These are phyloP conservation scores for Chamaenerion angustifolium DNA, from an alignment of 345 rosid species.

Conservation along the genomic window DNA sequence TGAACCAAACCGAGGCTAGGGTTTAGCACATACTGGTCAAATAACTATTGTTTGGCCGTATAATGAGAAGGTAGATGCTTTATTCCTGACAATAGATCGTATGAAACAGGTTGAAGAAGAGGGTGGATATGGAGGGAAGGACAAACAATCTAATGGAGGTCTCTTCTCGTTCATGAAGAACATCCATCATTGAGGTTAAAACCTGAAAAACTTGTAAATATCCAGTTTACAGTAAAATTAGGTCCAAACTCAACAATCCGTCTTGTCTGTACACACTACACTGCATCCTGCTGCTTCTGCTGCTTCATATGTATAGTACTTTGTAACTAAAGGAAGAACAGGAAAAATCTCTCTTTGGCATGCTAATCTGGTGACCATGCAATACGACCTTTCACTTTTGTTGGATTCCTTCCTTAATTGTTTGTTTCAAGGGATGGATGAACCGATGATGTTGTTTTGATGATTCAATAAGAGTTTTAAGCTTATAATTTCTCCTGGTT, in stretches of 20 bases:
- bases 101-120: conserved; percentile 40
- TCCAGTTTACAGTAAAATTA: not conserved
- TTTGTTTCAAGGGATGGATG: not conserved
- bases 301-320: no score
- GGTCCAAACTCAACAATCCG: no score
- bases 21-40: no score
- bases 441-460: not conserved
- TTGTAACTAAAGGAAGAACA: no score
- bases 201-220: conserved; percentile 13
- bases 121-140: conserved; percentile 31
- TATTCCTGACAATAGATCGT: conserved; percentile 3
- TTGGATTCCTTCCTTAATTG: not conserved
- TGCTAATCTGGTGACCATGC: no score
- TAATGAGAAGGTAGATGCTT: not conserved
- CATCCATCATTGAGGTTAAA: conserved; percentile 31
- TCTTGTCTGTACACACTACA: no score
- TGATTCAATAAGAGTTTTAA: not conserved
- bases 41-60: no score
- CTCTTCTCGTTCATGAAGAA: conserved; percentile 34
- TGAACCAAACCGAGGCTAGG: no score
- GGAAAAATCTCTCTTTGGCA: no score
- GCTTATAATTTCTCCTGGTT: no score
- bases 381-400: not conserved
- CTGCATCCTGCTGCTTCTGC: no score
- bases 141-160: conserved; percentile 29